Evolutionary conservation across 1,284 basidiomycete genomes (phyloP).

Genomic region (Naganishia liquefaciens): DNA sequence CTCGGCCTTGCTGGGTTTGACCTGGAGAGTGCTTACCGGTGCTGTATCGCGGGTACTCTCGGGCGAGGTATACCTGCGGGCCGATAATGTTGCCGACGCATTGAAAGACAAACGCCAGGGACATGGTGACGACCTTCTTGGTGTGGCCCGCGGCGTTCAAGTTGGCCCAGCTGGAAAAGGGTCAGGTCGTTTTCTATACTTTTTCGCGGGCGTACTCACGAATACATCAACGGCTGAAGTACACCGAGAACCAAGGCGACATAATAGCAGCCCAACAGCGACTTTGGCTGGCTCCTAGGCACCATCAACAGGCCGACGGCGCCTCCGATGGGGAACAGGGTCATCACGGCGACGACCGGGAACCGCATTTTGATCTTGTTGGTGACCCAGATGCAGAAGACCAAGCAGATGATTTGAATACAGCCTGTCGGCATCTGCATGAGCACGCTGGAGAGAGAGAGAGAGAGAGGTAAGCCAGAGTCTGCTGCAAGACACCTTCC

Average conservation of each 20-base stretch:
- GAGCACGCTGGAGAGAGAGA: background rate
- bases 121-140: constrained; percentile 45
- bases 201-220: constrained; percentile 3
- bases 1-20: background rate
- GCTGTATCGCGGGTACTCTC: constrained; percentile 44
- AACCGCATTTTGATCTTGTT: constrained; percentile 59
- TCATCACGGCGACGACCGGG: constrained; percentile 56
- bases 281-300: constrained; percentile 28
- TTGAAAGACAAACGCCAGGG: constrained; percentile 41
- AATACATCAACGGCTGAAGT: constrained; percentile 18
- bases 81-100: constrained; percentile 47
- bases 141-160: constrained; percentile 48
- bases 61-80: constrained; percentile 46
- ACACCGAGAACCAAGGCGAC: constrained; percentile 44
- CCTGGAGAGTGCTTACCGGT: constrained; percentile 30
- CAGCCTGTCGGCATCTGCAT: constrained; percentile 56
- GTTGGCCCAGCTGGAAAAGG: constrained; percentile 37
- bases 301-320: constrained; percentile 45
- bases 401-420: constrained; percentile 56
- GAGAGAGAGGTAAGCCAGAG: background rate
- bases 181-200: background rate
- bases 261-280: constrained; percentile 43
- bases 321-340: constrained; percentile 43
- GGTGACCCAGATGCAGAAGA: constrained; percentile 56
- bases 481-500: background rate